A percentile compares a stretch with the other conserved stretches of the same genome.
These are phyloP conservation scores for Pythium phragmitis DNA, from an alignment of 352 stramenopile genomes.

Conservation along the genomic window DNA sequence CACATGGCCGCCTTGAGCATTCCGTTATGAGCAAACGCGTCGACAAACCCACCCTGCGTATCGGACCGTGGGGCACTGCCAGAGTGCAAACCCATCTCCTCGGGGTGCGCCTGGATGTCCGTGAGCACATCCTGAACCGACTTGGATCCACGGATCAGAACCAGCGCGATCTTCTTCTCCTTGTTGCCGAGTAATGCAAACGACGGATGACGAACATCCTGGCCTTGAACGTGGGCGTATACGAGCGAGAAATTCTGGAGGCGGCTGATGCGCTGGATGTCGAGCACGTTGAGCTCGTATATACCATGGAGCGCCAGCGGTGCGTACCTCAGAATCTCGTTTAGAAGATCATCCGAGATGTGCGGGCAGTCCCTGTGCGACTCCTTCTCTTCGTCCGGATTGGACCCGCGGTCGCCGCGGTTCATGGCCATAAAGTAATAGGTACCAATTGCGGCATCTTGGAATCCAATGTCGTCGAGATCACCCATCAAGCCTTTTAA, in stretches of 20 bases:
- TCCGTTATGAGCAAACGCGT: constrained; percentile 84
- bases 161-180: constrained; percentile 73
- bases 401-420: constrained; percentile 69
- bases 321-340: constrained; percentile 69
- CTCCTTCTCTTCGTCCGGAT: constrained; percentile 61
- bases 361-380: constrained; percentile 51
- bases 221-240: constrained; percentile 79
- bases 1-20: constrained; percentile 87
- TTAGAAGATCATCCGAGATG: constrained; percentile 71
- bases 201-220: constrained; percentile 78
- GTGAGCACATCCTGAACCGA: constrained; percentile 85
- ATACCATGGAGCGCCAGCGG: constrained; percentile 80
- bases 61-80: constrained; percentile 41
- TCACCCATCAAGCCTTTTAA: constrained; percentile 79
- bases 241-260: constrained; percentile 79
- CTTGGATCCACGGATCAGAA: constrained; percentile 84
- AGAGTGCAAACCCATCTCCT: constrained; percentile 58
- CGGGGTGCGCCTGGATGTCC: constrained; percentile 80
- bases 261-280: constrained; percentile 82
- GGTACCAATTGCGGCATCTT: constrained; percentile 81
- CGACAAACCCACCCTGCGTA: constrained; percentile 67
- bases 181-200: constrained; percentile 79
- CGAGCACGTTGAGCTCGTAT: constrained; percentile 80
- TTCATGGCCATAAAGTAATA: constrained; percentile 92
- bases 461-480: constrained; percentile 76